These are phyloP conservation scores for Scortechinia acanthostroma DNA, from an alignment of 2,329 filamentous ascomycete species.

Conservation along the genomic window DNA sequence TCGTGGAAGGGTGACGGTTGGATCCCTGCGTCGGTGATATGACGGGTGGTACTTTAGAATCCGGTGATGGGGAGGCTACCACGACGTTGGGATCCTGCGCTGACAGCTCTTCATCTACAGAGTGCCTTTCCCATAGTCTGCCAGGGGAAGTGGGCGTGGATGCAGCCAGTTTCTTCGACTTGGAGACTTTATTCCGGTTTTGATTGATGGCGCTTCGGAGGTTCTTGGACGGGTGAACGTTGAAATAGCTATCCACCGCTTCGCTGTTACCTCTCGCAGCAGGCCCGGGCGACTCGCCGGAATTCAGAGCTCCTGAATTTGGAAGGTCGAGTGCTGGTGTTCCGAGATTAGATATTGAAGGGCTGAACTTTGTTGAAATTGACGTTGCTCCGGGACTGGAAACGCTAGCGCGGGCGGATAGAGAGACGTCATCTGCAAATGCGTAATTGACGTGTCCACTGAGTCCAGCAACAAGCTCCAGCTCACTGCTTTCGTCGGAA, in stretches of 20 bases:
- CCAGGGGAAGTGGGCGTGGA: background rate
- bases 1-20: background rate
- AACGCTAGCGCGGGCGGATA: background rate
- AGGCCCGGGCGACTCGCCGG: background rate
- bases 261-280: background rate
- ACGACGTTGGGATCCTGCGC: background rate
- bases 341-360: background rate
- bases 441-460: constrained; percentile 20
- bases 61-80: background rate
- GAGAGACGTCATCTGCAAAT: background rate
- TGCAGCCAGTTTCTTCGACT: background rate
- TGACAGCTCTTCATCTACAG: background rate
- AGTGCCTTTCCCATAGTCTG: background rate
- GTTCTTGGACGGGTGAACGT: background rate
- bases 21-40: background rate
- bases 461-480: constrained; percentile 35
- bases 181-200: background rate
- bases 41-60: background rate
- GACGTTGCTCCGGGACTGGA: background rate
- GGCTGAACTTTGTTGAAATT: background rate
- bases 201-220: background rate
- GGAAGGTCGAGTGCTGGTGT: background rate
- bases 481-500: constrained; percentile 34
- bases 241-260: constrained; percentile 1
- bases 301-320: background rate